Percentiles rank a stretch among this genome's conserved stretches.
Evolutionary conservation across 2,329 filamentous ascomycete genomes (phyloP).

Genomic region (Epichloe baconii): DNA sequence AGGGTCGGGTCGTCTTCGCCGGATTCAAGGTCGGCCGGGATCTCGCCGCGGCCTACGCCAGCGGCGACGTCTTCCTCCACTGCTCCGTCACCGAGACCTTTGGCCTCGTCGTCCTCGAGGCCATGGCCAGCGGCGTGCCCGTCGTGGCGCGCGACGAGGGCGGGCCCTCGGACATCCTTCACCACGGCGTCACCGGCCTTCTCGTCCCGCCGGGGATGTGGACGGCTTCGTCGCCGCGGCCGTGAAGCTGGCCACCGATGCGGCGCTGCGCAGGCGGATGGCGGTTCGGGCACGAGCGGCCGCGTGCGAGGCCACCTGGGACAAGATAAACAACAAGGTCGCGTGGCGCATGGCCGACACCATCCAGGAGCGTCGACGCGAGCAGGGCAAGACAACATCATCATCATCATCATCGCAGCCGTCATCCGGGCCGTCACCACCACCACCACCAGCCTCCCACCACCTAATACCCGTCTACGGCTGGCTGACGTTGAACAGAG

Average conservation of each 20-base stretch:
- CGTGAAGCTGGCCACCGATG: slow-evolving; percentile 34
- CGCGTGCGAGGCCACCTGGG: slow-evolving; percentile 30
- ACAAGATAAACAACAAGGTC: slow-evolving; percentile 57
- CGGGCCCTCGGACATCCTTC: slow-evolving; percentile 54
- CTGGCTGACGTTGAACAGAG: slow-evolving; percentile 30
- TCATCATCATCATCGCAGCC: no score
- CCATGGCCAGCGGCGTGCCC: slow-evolving; percentile 57
- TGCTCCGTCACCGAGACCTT: slow-evolving; percentile 62
- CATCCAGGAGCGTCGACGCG: slow-evolving; percentile 32
- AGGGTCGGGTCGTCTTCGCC: no score
- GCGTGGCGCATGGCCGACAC: slow-evolving; percentile 48
- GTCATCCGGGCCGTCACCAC: not conserved
- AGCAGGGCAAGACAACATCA: slow-evolving; percentile 9
- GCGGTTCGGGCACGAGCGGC: no score
- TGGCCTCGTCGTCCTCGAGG: slow-evolving; percentile 56
- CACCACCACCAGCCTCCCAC: slow-evolving; percentile 11
- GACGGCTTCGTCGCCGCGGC: slow-evolving; percentile 43
- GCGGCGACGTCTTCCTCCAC: slow-evolving; percentile 44
- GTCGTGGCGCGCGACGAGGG: slow-evolving; percentile 58
- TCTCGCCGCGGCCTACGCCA: no score
- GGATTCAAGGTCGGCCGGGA: no score
- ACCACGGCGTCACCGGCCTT: slow-evolving; percentile 45
- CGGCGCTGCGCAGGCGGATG: no score
- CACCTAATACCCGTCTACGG: slow-evolving; percentile 27
- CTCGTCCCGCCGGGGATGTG: slow-evolving; percentile 46